phyloP scores from a whole-genome alignment of 345 rosid species.

The thale cress (Arabidopsis thaliana) region TAIR10.1 NC_003076.8:5005001-5005500 shows the following conservation, averaged over 20 bases:
- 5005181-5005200: not conserved
- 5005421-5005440: slow-evolving; percentile 68
- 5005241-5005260: slow-evolving; percentile 5
- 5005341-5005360: slow-evolving; percentile 98
- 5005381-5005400: slow-evolving; percentile 76
- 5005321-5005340: slow-evolving; percentile 85
- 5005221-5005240: not conserved
- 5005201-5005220: not conserved
- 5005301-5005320: slow-evolving; percentile 95
- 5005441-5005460: slow-evolving; percentile 62
- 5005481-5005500: slow-evolving; percentile 71
- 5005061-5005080: slow-evolving; percentile 78
- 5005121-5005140: slow-evolving; percentile 22
- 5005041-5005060: slow-evolving; percentile 60
- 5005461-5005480: slow-evolving; percentile 64
- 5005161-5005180: not conserved
- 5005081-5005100: slow-evolving; percentile 89
- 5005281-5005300: slow-evolving; percentile 37
- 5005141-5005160: not conserved
- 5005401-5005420: slow-evolving; percentile 83
- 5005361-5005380: slow-evolving; percentile 93
- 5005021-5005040: slow-evolving; percentile 56
- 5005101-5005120: slow-evolving; percentile 92
- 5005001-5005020: slow-evolving; percentile 77
- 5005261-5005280: not conserved